Conservation (phyloP, 371 early-diverging fungal genomes). For the Quaeritorhiza haematococci region DNA sequence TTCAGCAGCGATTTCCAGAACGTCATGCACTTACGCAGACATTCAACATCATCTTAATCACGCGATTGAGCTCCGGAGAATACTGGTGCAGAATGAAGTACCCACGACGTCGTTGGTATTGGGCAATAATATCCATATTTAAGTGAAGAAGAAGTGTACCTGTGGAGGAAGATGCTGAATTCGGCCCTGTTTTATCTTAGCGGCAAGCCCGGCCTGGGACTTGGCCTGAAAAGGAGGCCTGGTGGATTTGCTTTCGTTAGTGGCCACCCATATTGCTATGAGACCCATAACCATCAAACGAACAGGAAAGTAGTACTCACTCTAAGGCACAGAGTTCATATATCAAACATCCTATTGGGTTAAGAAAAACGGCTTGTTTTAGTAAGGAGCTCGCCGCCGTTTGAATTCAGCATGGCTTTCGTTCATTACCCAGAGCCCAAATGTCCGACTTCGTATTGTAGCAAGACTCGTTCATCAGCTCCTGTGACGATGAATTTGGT, state of each 20-base stretch:
- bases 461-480: constrained; percentile 52
- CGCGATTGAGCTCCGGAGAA: constrained; percentile 39
- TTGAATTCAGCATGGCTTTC: no score
- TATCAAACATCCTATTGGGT: constrained; percentile 51
- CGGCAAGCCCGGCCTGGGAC: constrained; percentile 43
- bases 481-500: constrained; percentile 24
- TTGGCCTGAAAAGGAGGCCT: constrained; percentile 66
- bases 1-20: background rate
- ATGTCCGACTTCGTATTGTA: constrained; percentile 67
- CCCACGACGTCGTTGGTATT: no score
- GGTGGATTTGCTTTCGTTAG: background rate
- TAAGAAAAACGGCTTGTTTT: no score
- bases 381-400: no score
- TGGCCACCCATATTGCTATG: no score
- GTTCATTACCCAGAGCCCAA: constrained; percentile 52
- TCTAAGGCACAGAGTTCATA: constrained; percentile 65
- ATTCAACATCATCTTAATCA: constrained; percentile 49
- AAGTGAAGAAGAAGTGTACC: constrained; percentile 6
- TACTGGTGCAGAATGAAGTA: constrained; percentile 25
- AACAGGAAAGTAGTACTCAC: constrained; percentile 26
- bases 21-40: constrained; percentile 36
- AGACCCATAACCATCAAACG: background rate
- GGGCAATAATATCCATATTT: background rate
- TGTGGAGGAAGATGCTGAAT: constrained; percentile 42
- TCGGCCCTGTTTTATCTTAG: constrained; percentile 49